Conservation (phyloP, 805 yeast species). For the Millerozyma miso region DNA sequence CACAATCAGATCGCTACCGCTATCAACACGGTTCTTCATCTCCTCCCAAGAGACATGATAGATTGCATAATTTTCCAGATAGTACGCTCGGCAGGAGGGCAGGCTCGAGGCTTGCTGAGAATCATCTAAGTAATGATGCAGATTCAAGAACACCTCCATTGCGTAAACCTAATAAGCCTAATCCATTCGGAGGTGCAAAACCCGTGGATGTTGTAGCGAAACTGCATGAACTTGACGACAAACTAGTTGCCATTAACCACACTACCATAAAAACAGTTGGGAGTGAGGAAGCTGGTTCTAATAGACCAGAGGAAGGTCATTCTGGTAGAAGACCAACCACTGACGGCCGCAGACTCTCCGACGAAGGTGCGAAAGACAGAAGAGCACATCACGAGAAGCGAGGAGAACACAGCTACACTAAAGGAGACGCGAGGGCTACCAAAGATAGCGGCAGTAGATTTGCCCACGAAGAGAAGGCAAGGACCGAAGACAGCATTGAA, state of each 20-base stretch:
- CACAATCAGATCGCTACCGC: neutral
- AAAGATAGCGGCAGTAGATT: neutral
- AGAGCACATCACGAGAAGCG: neutral
- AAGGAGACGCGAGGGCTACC: neutral
- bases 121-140: neutral
- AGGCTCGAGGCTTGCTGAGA: slow-evolving; percentile 1
- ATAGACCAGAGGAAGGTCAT: neutral
- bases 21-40: neutral
- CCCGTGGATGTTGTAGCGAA: slow-evolving; percentile 76
- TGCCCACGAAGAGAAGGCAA: neutral
- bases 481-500: neutral
- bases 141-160: slow-evolving; percentile 1
- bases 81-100: neutral
- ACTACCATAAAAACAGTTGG: slow-evolving; percentile 31
- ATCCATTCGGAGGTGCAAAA: slow-evolving; percentile 81
- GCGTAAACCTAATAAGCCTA: slow-evolving; percentile 38
- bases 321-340: neutral
- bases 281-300: slow-evolving; percentile 4
- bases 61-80: neutral
- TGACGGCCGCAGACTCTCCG: slow-evolving; percentile 3
- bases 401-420: neutral
- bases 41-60: slow-evolving; percentile 1
- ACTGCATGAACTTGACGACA: slow-evolving; percentile 55
- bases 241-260: slow-evolving; percentile 26
- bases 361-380: slow-evolving; percentile 1